These are phyloP conservation scores for Actinomortierella wolfii DNA, from an alignment of 371 early-diverging fungal genomes.

Conservation along the genomic window DNA sequence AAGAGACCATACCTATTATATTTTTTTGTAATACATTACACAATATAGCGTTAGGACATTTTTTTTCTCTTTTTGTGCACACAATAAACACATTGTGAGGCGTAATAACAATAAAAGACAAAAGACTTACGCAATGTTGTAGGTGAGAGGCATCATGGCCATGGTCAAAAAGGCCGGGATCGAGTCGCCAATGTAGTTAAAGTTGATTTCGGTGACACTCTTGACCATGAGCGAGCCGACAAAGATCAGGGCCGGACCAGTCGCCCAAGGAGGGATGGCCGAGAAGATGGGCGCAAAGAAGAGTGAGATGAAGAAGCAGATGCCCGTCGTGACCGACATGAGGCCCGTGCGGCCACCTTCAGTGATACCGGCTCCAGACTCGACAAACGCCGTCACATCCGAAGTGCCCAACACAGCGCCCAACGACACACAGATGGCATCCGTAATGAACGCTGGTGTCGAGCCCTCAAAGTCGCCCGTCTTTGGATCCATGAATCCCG, in stretches of 20 bases:
- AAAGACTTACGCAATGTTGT: constrained; percentile 52
- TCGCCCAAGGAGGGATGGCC: constrained; percentile 82
- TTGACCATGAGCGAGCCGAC: constrained; percentile 82
- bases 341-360: constrained; percentile 83
- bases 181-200: constrained; percentile 76
- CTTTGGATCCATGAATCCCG: constrained; percentile 72
- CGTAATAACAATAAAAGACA: too few species aligned
- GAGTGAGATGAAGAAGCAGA: constrained; percentile 76
- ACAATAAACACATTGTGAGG: too few species aligned
- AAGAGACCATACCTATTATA: constrained; percentile 65
- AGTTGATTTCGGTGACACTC: constrained; percentile 72
- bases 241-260: constrained; percentile 76
- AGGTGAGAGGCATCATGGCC: constrained; percentile 77
- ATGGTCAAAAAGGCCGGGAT: constrained; percentile 80
- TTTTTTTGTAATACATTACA: too few species aligned
- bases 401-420: constrained; percentile 77
- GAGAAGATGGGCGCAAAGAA: constrained; percentile 87
- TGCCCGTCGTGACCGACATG: constrained; percentile 66
- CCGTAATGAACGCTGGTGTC: constrained; percentile 71
- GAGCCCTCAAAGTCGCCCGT: constrained; percentile 81
- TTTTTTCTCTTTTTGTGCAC: too few species aligned
- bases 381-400: constrained; percentile 78
- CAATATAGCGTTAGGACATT: too few species aligned
- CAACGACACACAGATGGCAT: constrained; percentile 66
- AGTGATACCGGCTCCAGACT: constrained; percentile 82